These are phyloP conservation scores for Suillus spraguei DNA, from an alignment of 768 basidiomycete species.

Conservation along the genomic window DNA sequence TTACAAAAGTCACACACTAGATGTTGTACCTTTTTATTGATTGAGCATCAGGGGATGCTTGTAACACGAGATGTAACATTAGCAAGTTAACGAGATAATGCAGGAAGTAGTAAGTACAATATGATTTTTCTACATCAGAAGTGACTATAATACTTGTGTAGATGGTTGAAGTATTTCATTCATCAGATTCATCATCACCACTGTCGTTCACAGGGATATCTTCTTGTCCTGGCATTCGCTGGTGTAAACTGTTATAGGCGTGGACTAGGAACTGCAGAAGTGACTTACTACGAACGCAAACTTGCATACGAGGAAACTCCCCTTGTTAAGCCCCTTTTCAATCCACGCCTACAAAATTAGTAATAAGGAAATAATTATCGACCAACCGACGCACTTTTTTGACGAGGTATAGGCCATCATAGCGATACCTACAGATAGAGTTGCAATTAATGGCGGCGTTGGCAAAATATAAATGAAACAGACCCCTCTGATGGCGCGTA, in stretches of 20 bases:
- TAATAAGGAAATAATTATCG: not conserved
- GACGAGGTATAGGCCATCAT: constrained; percentile 86
- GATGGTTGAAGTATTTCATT: not conserved
- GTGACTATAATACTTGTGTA: not conserved
- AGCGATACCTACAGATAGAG: constrained; percentile 64
- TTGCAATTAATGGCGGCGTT: not conserved
- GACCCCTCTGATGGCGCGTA: constrained; percentile 85
- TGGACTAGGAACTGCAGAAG: not conserved
- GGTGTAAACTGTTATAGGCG: not conserved
- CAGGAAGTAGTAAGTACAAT: not conserved
- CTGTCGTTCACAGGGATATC: constrained; percentile 27
- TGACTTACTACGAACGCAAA: constrained; percentile 74
- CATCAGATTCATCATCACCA: constrained; percentile 15
- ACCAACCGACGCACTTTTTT: constrained; percentile 52
- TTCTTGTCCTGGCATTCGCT: constrained; percentile 31
- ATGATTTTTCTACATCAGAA: not conserved
- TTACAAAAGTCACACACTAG: not conserved
- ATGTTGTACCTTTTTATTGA: not conserved
- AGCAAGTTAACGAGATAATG: not conserved
- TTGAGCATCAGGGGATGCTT: not conserved
- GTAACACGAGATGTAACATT: not conserved
- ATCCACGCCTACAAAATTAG: constrained; percentile 60
- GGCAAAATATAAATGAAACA: constrained; percentile 11
- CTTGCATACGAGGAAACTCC: constrained; percentile 82
- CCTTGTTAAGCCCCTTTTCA: constrained; percentile 66